Conservation (phyloP, 2,329 filamentous ascomycete species). For the Microsporum ferrugineum region DNA sequence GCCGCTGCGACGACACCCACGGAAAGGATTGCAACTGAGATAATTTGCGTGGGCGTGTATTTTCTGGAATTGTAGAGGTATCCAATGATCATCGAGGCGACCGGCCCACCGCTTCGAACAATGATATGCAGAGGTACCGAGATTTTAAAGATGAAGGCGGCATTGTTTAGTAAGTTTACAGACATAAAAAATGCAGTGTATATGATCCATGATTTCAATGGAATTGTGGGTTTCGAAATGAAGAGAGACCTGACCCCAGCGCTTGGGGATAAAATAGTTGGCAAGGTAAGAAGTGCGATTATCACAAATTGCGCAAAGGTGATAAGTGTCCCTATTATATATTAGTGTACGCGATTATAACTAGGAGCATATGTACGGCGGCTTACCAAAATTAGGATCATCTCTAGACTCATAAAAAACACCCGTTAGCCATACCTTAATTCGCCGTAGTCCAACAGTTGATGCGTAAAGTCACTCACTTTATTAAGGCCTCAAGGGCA, state of each 20-base stretch:
- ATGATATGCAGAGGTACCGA: slow-evolving; percentile 97
- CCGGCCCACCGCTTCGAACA: slow-evolving; percentile 83
- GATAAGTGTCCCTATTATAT: slow-evolving; percentile 58
- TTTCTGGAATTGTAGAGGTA: slow-evolving; percentile 66
- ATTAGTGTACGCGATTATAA: slow-evolving; percentile 2
- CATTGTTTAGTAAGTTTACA: slow-evolving; percentile 95
- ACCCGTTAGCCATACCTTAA: too few relatives aligned
- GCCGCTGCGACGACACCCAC: slow-evolving; percentile 77
- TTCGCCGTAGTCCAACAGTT: too few relatives aligned
- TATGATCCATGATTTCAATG: slow-evolving; percentile 70
- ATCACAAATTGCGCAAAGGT: slow-evolving; percentile 85
- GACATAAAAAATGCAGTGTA: slow-evolving; percentile 85
- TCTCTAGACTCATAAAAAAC: slow-evolving; percentile 41
- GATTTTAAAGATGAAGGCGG: slow-evolving; percentile 93
- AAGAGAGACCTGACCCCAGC: slow-evolving; percentile 54
- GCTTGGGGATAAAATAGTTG: slow-evolving; percentile 59
- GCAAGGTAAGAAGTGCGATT: slow-evolving; percentile 65
- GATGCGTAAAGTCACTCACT: slow-evolving; percentile 45
- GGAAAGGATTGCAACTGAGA: slow-evolving; percentile 73
- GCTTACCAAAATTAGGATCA: slow-evolving; percentile 68
- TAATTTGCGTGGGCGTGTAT: slow-evolving; percentile 68
- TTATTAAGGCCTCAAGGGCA: slow-evolving; percentile 86
- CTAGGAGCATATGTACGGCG: neutral
- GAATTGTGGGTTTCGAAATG: slow-evolving; percentile 65
- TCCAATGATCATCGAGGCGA: slow-evolving; percentile 89